Evolutionary conservation across 306 rosid genomes (phyloP).

Genomic region (Cercis canadensis): DNA sequence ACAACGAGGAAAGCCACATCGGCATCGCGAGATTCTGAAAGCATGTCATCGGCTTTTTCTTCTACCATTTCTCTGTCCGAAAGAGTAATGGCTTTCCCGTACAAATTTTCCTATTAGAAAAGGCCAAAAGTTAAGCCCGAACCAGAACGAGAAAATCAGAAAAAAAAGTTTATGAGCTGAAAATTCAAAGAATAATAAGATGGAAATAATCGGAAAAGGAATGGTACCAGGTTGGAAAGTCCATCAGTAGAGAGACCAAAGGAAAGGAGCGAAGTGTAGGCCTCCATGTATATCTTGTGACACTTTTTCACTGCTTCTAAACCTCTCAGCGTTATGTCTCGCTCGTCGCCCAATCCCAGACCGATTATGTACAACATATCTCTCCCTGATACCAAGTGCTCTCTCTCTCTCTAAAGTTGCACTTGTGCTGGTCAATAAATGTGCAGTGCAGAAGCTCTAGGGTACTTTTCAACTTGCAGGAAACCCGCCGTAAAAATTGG

Average conservation of each 20-base stretch:
- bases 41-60: constrained; percentile 62
- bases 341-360: constrained; percentile 85
- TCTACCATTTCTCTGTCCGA: constrained; percentile 95
- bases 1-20: constrained; percentile 57
- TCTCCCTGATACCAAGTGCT: neutral
- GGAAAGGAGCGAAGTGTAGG: constrained; percentile 93
- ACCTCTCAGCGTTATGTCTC: constrained; percentile 81
- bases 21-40: constrained; percentile 44
- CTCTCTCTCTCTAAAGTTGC: neutral
- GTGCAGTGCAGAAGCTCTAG: neutral
- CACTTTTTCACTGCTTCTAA: constrained; percentile 81
- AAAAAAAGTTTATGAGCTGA: neutral
- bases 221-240: constrained; percentile 65
- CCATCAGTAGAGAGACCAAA: constrained; percentile 81
- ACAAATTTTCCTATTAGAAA: constrained; percentile 62
- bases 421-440: neutral
- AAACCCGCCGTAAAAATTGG: neutral
- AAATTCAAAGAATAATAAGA: neutral
- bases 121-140: neutral
- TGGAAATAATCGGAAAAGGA: neutral
- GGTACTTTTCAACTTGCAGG: neutral
- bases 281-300: constrained; percentile 72
- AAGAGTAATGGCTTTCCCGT: constrained; percentile 69
- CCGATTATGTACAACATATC: constrained; percentile 82
- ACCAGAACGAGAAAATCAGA: neutral